These are phyloP conservation scores for Ustilago loliicola DNA, from an alignment of 1,284 basidiomycete species.

Conservation along the genomic window DNA sequence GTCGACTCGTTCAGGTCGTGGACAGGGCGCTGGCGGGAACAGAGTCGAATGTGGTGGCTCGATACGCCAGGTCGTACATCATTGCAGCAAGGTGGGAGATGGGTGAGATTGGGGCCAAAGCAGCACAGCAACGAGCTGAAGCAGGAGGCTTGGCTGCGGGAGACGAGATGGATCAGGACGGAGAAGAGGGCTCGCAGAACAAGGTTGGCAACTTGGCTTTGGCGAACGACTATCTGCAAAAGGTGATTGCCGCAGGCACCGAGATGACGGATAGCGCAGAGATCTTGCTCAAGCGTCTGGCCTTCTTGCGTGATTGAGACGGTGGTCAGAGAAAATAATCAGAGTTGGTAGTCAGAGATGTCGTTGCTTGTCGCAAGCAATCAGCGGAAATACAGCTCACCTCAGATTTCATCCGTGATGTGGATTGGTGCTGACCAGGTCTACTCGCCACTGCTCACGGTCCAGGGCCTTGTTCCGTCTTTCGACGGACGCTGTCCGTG, in stretches of 20 bases:
- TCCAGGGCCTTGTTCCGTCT: neutral
- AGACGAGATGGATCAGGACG: slow-evolving; percentile 36
- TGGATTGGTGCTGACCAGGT: no score
- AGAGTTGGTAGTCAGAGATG: no score
- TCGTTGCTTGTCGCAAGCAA: no score
- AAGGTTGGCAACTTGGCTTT: slow-evolving; percentile 58
- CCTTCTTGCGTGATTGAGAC: slow-evolving; percentile 51
- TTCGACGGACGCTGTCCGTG: neutral
- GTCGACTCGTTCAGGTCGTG: slow-evolving; percentile 65
- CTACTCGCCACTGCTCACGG: neutral
- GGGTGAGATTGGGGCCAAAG: slow-evolving; percentile 60
- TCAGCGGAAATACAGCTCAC: no score
- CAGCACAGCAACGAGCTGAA: slow-evolving; percentile 28
- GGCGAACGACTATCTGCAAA: slow-evolving; percentile 66
- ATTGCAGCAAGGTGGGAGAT: slow-evolving; percentile 67
- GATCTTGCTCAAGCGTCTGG: slow-evolving; percentile 63
- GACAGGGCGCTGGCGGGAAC: slow-evolving; percentile 44
- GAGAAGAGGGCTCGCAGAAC: slow-evolving; percentile 9
- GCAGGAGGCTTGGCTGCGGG: slow-evolving; percentile 10
- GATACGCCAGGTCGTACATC: slow-evolving; percentile 62
- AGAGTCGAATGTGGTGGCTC: slow-evolving; percentile 58
- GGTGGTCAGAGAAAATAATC: neutral
- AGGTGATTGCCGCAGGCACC: slow-evolving; percentile 65
- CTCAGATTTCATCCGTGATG: no score
- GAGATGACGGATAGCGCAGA: slow-evolving; percentile 66